These are phyloP conservation scores for Zasmidium citrigriseum DNA, from an alignment of 2,329 filamentous ascomycete genomes.

Conservation along the genomic window DNA sequence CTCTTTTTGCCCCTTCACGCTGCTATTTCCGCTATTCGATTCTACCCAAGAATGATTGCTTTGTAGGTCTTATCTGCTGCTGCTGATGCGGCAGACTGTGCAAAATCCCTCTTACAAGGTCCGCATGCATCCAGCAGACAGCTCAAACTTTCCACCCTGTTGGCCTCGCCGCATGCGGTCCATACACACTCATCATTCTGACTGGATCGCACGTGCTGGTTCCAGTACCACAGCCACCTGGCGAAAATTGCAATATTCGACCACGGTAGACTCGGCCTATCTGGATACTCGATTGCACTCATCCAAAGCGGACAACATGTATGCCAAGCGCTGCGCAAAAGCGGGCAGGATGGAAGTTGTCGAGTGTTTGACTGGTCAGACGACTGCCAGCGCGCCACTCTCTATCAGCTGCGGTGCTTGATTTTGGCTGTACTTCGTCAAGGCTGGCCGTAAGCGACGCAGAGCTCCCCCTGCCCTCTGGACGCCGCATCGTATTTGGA, in stretches of 20 bases:
- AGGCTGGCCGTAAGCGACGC: not conserved
- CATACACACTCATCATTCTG: too few relatives aligned
- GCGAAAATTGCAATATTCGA: too few relatives aligned
- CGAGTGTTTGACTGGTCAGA: not conserved
- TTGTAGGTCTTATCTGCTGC: too few relatives aligned
- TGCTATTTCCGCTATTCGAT: too few relatives aligned
- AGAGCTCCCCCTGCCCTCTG: not conserved
- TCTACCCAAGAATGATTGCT: too few relatives aligned
- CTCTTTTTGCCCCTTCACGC: too few relatives aligned
- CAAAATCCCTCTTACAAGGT: not conserved
- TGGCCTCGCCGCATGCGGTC: too few relatives aligned
- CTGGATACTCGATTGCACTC: not conserved
- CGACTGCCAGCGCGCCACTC: not conserved
- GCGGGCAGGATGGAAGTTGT: not conserved
- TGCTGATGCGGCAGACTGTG: too few relatives aligned
- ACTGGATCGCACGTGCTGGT: too few relatives aligned
- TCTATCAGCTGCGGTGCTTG: not conserved
- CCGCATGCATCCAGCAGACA: not conserved
- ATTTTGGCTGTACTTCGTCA: not conserved
- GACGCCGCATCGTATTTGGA: too few relatives aligned
- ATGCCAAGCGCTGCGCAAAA: not conserved
- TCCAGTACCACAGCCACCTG: too few relatives aligned
- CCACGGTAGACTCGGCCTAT: not conserved
- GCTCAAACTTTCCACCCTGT: not conserved
- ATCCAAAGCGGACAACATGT: not conserved